These are phyloP conservation scores for Plantago major DNA, from an alignment of 257 asterid genomes.

Conservation along the genomic window DNA sequence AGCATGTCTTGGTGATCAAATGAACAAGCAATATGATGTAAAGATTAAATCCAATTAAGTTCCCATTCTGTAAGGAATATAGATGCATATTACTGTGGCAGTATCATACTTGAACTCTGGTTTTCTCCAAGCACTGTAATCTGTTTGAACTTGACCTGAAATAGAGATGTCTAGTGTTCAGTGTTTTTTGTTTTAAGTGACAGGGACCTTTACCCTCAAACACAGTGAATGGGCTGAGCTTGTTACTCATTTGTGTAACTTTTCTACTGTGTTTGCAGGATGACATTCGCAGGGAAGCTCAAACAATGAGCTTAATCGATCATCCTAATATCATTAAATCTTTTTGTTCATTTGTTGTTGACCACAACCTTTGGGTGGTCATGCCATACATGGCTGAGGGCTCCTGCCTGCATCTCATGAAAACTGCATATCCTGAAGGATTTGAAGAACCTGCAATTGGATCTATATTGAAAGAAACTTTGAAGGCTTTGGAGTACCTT, in stretches of 20 bases:
- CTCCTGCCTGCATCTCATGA: slow-evolving; percentile 97
- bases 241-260: slow-evolving; percentile 1
- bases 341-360: slow-evolving; percentile 93
- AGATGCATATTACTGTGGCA: background rate
- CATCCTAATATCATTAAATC: slow-evolving; percentile 93
- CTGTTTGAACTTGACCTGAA: too few relatives aligned
- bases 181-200: too few relatives aligned
- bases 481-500: slow-evolving; percentile 93
- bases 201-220: background rate
- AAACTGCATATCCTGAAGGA: slow-evolving; percentile 93
- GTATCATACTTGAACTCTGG: too few relatives aligned
- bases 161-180: too few relatives aligned
- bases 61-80: background rate
- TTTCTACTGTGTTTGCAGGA: slow-evolving; percentile 49
- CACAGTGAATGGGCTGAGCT: slow-evolving; percentile 15
- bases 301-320: slow-evolving; percentile 84
- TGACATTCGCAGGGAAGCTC: slow-evolving; percentile 97
- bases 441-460: slow-evolving; percentile 91
- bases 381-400: slow-evolving; percentile 99
- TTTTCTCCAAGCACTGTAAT: too few relatives aligned
- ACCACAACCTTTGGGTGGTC: slow-evolving; percentile 89
- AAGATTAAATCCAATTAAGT: background rate
- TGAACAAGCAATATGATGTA: background rate
- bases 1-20: background rate
- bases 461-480: slow-evolving; percentile 87